These are phyloP conservation scores for Solanum ossicruentum DNA, from an alignment of 257 asterid genomes.

Conservation along the genomic window DNA sequence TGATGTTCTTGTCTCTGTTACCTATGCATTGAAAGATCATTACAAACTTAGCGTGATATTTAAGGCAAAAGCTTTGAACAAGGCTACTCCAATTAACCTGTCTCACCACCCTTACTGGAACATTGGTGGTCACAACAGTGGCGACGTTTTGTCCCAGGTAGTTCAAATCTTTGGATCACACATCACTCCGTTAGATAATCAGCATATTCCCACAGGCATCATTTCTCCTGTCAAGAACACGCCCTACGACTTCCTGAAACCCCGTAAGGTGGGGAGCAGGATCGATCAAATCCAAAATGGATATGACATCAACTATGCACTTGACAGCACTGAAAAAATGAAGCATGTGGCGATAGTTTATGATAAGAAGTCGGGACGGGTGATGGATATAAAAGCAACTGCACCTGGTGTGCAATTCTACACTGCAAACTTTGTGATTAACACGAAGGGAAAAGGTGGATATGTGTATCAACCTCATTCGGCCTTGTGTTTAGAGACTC, in stretches of 20 bases:
- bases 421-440: background rate
- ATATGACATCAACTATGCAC: slow-evolving; percentile 8
- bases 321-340: background rate
- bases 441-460: slow-evolving; percentile 5
- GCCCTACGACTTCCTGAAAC: slow-evolving; percentile 4
- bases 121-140: slow-evolving; percentile 18
- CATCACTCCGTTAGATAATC: background rate
- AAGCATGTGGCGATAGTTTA: background rate
- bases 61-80: slow-evolving; percentile 9
- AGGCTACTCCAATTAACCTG: slow-evolving; percentile 20
- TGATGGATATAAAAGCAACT: background rate
- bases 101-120: slow-evolving; percentile 15
- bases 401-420: slow-evolving; percentile 7
- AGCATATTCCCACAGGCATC: slow-evolving; percentile 2
- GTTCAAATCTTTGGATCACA: slow-evolving; percentile 6
- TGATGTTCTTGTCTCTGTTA: slow-evolving; percentile 2
- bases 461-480: background rate
- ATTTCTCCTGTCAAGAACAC: slow-evolving; percentile 2
- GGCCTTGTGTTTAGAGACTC: slow-evolving; percentile 35
- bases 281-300: slow-evolving; percentile 1
- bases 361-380: slow-evolving; percentile 4
- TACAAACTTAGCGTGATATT: background rate
- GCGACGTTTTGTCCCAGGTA: slow-evolving; percentile 4
- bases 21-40: background rate
- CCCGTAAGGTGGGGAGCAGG: slow-evolving; percentile 1